These are phyloP conservation scores for Rhododendron vialii DNA, from an alignment of 148 eudicot species.

Conservation along the genomic window DNA sequence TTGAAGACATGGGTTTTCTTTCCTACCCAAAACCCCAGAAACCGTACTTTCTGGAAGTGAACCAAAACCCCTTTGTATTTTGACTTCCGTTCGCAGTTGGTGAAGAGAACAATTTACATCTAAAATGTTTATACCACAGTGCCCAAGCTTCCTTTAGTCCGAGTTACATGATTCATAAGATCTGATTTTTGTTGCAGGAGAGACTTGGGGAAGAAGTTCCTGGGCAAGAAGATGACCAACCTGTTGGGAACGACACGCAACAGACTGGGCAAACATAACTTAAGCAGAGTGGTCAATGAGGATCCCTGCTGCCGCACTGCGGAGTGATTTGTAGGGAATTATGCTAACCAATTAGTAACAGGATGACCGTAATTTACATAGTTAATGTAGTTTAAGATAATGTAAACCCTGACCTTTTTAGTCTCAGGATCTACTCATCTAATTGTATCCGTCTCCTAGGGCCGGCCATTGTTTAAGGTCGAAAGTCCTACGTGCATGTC, in stretches of 20 bases:
- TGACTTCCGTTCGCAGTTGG: neutral
- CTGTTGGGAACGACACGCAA: constrained; percentile 24
- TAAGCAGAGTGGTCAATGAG: constrained; percentile 32
- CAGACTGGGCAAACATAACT: constrained; percentile 24
- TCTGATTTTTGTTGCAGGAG: constrained; percentile 49
- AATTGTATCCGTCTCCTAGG: constrained; percentile 15
- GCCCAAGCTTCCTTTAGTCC: neutral
- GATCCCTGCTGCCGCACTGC: constrained; percentile 15
- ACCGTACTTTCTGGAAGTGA: neutral
- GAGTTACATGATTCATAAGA: neutral
- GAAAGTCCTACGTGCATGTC: constrained; percentile 11
- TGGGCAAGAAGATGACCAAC: constrained; percentile 48
- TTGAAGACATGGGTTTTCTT: neutral
- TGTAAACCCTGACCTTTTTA: constrained; percentile 20
- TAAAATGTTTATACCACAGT: neutral
- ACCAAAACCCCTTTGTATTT: too few species aligned
- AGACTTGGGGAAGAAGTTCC: constrained; percentile 60
- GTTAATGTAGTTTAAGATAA: constrained; percentile 28
- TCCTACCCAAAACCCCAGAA: neutral
- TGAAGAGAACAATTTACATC: constrained; percentile 41
- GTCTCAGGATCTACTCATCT: constrained; percentile 12
- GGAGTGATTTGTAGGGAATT: constrained; percentile 27
- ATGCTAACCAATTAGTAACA: constrained; percentile 44
- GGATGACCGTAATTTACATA: constrained; percentile 15
- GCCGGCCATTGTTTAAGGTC: constrained; percentile 23